Base-by-base conservation (phyloP, 495 filamentous ascomycete genomes). In the Penicillium arizonense region DNA sequence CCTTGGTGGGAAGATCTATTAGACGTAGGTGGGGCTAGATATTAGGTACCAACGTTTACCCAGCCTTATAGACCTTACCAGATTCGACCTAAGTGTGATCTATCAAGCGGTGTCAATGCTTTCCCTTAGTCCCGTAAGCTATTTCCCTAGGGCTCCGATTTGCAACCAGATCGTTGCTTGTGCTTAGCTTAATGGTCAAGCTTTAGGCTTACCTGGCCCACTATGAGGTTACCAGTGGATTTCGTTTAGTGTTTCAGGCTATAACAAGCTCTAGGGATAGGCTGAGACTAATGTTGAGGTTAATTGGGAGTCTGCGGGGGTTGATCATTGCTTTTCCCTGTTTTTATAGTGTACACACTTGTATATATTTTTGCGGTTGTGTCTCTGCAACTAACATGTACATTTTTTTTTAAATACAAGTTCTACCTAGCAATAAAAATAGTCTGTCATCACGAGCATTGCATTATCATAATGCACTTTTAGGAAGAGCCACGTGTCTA, bases 191-290 rank as follows among this genome's bases (percentile, higher is more conserved):
- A 55, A 54, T 24, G 36, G 46, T 50, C 44, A 41, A 57, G 23
- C 13, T 55, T 63, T 57, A 59, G 57, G 59, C 59, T 63, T 63
- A 60, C 57, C 40, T 32, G 56, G 48, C 50, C 56, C 45, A 55
- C 50, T 35, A 16, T 1, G 53, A 59, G 59, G 50, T 50, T 44
- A 43, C 59, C 45, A 55, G 57, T 54, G 58, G 48, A 20, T 44
- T 56, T 20, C 28, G 32, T 38, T 36, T 47, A 46, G 35, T 41
- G 45, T 49, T 52, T 43, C 44, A 48, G 41, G 47, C 33, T 18
- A 47, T 44, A 14, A 32, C 39, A 26, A 39, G 24, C 49, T 44
- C 20, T 21, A 26, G 36, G 36, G 11, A 3, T 3, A 5, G 36
- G 36, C 2, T 30, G 36, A 30, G 18, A n/a, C 39, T n/a, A 7